Evolutionary conservation across 1,284 basidiomycete genomes (phyloP), one percentile per base, ranked within the genome.

Genomic region (Trametes sp.): DNA sequence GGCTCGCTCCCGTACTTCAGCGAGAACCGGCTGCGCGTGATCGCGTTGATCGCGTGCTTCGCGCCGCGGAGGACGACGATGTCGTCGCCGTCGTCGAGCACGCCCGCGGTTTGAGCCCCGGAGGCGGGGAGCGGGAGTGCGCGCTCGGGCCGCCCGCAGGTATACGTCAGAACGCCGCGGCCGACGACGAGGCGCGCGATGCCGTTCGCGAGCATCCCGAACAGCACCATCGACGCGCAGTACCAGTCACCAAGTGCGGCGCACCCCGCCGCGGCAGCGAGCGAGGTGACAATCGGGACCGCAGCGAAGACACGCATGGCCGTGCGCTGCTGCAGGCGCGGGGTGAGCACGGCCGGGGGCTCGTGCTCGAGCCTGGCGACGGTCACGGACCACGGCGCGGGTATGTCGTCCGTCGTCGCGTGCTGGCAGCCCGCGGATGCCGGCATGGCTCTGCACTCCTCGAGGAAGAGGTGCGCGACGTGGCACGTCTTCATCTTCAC

Each of bases 1-100:
- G 58, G 50, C 19, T 9, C 33, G 24, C 58, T 54, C 23, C 31
- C 33, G 28, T 53, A 54, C 33, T 28, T 23, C 10, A 64, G 54
- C 33, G 31, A 48, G 49, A 60, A 60, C 14, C 49, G 41, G 9
- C 62, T 57, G 14, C 58, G 46, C 31, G 62, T 64, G 33, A 64
- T 10, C n/a, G 38, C 54, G 26, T 46, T 59, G 31, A 64, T 31
- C 16, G 62, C 62, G 9, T 44, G 44, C 50, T 64, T 50, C n/a
- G 49, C 36, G 10, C 58, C 62, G 14, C 42, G 48, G 6, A 64
- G 50, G 9, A 64, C 14, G 26, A 60, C 50, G 6, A 64, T 9
- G 21, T 54, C 57, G 19, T 41, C 50, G n/a, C 31, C 51, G 42
- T 14, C 50, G n/a, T 55, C 50, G 28, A 60, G 58, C 28, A 64